Conservation (phyloP, 2,329 filamentous ascomycete species). For the Rhynchosporium secalis region DNA sequence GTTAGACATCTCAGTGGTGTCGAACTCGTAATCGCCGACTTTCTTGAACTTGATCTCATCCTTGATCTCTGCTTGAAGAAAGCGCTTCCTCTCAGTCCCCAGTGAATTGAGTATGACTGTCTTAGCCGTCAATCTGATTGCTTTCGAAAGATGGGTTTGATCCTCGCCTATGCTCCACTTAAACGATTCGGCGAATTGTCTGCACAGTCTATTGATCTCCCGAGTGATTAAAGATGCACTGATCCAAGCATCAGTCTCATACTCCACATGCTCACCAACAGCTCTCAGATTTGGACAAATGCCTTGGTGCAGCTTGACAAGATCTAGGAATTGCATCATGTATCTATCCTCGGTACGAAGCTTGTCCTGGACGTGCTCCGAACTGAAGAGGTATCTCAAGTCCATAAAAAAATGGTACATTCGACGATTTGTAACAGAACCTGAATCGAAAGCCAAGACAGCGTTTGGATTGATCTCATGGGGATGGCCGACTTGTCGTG, state of each 20-base stretch:
- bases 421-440: constrained; percentile 89
- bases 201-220: constrained; percentile 90
- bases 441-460: constrained; percentile 88
- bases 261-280: constrained; percentile 94
- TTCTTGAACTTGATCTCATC: constrained; percentile 81
- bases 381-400: constrained; percentile 85
- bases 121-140: constrained; percentile 74
- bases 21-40: constrained; percentile 78
- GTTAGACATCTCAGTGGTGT: constrained; percentile 44
- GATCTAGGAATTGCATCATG: constrained; percentile 88
- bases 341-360: constrained; percentile 84
- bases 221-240: constrained; percentile 90
- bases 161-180: constrained; percentile 66
- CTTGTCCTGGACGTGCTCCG: constrained; percentile 82
- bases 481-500: constrained; percentile 90
- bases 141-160: constrained; percentile 63
- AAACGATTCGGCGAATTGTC: constrained; percentile 87
- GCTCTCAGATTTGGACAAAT: constrained; percentile 94
- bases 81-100: constrained; percentile 83
- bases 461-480: constrained; percentile 84
- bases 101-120: constrained; percentile 86
- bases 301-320: constrained; percentile 94
- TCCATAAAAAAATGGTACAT: constrained; percentile 99
- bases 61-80: constrained; percentile 84
- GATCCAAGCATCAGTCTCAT: constrained; percentile 98